A percentile compares a stretch with the other conserved stretches of the same genome.
phyloP scores from a whole-genome alignment of 768 basidiomycete genomes.

The Pluteus cervinus region DNA sequence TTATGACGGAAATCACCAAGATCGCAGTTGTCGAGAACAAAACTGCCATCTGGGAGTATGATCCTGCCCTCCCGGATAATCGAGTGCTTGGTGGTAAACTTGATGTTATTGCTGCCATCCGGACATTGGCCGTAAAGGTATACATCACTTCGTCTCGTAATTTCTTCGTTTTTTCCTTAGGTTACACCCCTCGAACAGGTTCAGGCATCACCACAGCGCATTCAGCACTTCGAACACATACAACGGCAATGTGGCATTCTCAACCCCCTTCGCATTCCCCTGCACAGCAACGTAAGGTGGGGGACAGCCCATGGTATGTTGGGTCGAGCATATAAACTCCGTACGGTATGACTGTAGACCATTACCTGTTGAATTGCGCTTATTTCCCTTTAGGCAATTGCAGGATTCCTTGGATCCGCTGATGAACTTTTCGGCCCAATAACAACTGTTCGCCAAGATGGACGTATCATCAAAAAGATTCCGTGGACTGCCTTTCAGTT shows the following conservation, averaged over 20 bases:
- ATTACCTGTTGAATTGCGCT: too few relatives aligned
- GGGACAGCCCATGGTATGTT: constrained; percentile 17
- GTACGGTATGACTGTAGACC: constrained; percentile 4
- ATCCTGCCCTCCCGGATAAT: constrained; percentile 17
- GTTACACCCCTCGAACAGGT: constrained; percentile 11
- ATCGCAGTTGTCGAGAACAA: constrained; percentile 19
- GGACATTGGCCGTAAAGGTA: constrained; percentile 24
- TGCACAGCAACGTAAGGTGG: constrained; percentile 18
- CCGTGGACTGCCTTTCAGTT: constrained; percentile 19
- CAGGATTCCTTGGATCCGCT: constrained; percentile 10
- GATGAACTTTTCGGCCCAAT: constrained; percentile 23
- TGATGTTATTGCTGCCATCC: constrained; percentile 23
- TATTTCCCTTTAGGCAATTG: constrained; percentile 8
- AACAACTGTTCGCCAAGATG: constrained; percentile 14
- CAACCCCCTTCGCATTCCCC: constrained; percentile 11
- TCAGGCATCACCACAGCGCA: constrained; percentile 14
- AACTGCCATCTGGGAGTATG: constrained; percentile 27
- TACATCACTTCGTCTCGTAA: too few relatives aligned
- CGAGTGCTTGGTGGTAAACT: constrained; percentile 18
- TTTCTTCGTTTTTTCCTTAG: background rate
- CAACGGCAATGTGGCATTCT: constrained; percentile 11
- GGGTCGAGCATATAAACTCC: constrained; percentile 8
- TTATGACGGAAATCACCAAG: constrained; percentile 25
- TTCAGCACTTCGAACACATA: constrained; percentile 13
- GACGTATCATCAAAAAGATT: constrained; percentile 15